These are phyloP conservation scores for Codiaeum variegatum DNA, from an alignment of 441 rosid species.

Conservation along the genomic window DNA sequence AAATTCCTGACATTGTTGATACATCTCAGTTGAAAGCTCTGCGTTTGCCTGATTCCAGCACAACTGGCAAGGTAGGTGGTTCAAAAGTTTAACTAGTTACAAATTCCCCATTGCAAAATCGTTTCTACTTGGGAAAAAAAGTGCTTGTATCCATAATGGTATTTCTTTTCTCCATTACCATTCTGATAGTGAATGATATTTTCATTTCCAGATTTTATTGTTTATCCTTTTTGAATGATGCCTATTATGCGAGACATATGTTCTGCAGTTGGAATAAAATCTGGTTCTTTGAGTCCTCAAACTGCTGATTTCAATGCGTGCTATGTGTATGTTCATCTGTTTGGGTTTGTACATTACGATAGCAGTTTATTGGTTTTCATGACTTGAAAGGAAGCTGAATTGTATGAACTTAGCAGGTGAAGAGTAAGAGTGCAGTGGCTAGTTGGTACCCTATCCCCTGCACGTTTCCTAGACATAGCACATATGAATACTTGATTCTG, in stretches of 20 bases:
- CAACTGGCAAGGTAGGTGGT: conserved; percentile 36
- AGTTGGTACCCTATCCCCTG: neutral
- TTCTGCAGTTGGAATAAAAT: neutral
- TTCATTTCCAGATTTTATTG: neutral
- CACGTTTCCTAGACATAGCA: neutral
- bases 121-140: neutral
- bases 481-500: neutral
- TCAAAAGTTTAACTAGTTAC: neutral
- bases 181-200: neutral
- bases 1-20: conserved; percentile 39
- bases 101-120: neutral
- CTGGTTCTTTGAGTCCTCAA: neutral
- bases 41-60: conserved; percentile 38
- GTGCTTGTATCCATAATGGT: neutral
- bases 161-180: neutral
- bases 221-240: neutral
- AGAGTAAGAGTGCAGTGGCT: neutral
- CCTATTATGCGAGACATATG: neutral
- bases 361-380: neutral
- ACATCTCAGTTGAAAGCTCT: conserved; percentile 40
- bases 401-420: neutral
- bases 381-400: neutral
- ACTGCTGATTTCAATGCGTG: neutral
- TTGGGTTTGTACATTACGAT: neutral
- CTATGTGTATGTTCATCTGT: neutral